Conservation (phyloP, 495 filamentous ascomycete species). For the Bacidia gigantensis region DNA sequence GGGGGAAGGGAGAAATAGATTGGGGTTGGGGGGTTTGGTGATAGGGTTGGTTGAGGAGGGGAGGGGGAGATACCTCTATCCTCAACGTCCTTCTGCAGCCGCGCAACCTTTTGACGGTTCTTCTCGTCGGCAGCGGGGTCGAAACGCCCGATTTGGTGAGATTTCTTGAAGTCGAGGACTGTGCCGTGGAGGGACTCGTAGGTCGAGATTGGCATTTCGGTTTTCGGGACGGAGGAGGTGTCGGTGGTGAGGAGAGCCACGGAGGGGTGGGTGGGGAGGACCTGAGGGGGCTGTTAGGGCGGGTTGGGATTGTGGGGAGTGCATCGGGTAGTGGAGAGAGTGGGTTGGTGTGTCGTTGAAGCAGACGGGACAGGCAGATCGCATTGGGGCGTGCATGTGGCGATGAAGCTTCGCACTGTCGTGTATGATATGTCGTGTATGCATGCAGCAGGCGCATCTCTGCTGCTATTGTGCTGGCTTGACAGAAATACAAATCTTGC, state of each 20-base stretch:
- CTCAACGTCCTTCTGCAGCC: conserved; percentile 49
- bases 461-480: too few relatives aligned
- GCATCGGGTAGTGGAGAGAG: background rate
- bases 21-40: background rate
- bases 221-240: conserved; percentile 69
- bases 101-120: conserved; percentile 54
- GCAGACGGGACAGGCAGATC: background rate
- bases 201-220: conserved; percentile 61
- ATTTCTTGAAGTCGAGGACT: conserved; percentile 87
- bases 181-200: conserved; percentile 76
- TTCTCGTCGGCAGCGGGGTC: conserved; percentile 64
- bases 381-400: too few relatives aligned
- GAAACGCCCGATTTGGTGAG: conserved; percentile 84
- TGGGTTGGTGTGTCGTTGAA: background rate
- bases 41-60: background rate
- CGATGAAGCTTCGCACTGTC: too few relatives aligned
- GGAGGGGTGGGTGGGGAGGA: conserved; percentile 42
- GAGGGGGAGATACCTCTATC: conserved; percentile 34
- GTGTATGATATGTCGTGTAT: too few relatives aligned
- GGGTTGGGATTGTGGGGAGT: background rate
- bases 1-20: background rate
- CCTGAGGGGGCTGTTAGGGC: conserved; percentile 6
- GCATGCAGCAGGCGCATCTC: too few relatives aligned
- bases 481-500: too few relatives aligned
- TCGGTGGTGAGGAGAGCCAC: conserved; percentile 62